These are phyloP conservation scores for Mycogone perniciosa DNA, from an alignment of 2,329 filamentous ascomycete genomes.

Conservation along the genomic window DNA sequence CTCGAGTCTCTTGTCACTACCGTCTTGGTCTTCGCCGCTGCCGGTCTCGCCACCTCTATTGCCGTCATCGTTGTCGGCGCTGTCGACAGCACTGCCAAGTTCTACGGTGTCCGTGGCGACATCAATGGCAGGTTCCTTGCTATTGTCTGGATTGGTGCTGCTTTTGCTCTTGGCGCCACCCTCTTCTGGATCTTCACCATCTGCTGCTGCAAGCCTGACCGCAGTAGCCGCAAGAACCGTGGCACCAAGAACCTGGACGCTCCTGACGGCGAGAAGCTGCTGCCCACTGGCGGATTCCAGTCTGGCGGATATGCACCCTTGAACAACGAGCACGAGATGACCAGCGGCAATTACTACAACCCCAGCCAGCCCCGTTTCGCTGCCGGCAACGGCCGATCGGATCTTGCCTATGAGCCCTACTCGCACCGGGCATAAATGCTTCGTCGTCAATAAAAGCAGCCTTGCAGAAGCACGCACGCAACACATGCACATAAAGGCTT, in stretches of 20 bases:
- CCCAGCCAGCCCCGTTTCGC: constrained; percentile 30
- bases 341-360: constrained; percentile 33
- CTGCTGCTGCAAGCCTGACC: constrained; percentile 74
- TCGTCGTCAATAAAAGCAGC: neutral
- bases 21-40: constrained; percentile 51
- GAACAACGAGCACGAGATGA: constrained; percentile 30
- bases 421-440: constrained; percentile 45
- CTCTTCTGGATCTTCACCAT: constrained; percentile 89
- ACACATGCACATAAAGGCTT: neutral
- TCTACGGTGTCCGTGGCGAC: constrained; percentile 62
- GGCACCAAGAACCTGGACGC: constrained; percentile 26
- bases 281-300: constrained; percentile 29
- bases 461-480: neutral
- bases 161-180: constrained; percentile 65
- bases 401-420: constrained; percentile 59
- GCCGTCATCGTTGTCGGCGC: constrained; percentile 60
- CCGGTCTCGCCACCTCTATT: constrained; percentile 68
- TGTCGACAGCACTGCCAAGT: constrained; percentile 48
- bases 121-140: constrained; percentile 66
- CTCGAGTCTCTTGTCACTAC: constrained; percentile 62
- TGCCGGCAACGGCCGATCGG: constrained; percentile 37
- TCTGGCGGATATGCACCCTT: constrained; percentile 31
- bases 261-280: constrained; percentile 45
- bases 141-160: constrained; percentile 72
- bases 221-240: constrained; percentile 26